A percentile compares a stretch with the other conserved stretches of the same genome.
Conservation (phyloP, 208 protist genomes). For the Wallacemonas sp. region DNA sequence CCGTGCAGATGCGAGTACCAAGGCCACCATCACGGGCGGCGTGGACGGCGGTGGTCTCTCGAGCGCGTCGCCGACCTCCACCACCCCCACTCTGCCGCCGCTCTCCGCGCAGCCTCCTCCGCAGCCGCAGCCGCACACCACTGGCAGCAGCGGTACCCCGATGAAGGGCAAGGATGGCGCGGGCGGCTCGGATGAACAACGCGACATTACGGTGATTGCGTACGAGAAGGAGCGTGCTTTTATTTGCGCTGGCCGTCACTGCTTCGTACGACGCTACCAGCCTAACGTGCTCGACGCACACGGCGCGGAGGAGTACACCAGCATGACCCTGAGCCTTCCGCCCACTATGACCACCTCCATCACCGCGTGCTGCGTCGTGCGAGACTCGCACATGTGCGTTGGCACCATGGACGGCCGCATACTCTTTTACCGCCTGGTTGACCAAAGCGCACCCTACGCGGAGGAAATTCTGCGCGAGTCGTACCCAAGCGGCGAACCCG, state of each 20-base stretch:
- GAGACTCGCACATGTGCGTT: conserved; percentile 78
- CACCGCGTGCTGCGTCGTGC: conserved; percentile 82
- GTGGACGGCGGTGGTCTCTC: not conserved
- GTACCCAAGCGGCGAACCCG: conserved; percentile 22
- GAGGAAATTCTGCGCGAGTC: conserved; percentile 51
- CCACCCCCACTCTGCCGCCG: conserved; percentile 12
- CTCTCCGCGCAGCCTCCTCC: too few relatives aligned
- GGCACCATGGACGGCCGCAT: conserved; percentile 71
- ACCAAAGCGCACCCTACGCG: conserved; percentile 47
- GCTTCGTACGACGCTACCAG: conserved; percentile 56
- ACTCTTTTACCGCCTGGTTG: conserved; percentile 77
- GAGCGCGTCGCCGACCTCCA: not conserved
- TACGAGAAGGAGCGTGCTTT: conserved; percentile 51
- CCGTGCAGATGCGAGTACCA: too few relatives aligned
- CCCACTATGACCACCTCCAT: conserved; percentile 39
- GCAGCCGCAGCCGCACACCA: too few relatives aligned
- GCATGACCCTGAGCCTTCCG: conserved; percentile 58
- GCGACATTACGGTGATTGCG: conserved; percentile 46
- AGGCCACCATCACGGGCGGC: not conserved
- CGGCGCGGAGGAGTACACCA: conserved; percentile 63
- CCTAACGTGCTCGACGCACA: conserved; percentile 40
- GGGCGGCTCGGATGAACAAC: conserved; percentile 28
- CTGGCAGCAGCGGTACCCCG: not conserved
- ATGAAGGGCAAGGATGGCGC: too few relatives aligned
- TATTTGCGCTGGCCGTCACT: conserved; percentile 56